These are phyloP conservation scores for Sungouiella thailandica DNA, from an alignment of 805 yeast genomes.

Conservation along the genomic window DNA sequence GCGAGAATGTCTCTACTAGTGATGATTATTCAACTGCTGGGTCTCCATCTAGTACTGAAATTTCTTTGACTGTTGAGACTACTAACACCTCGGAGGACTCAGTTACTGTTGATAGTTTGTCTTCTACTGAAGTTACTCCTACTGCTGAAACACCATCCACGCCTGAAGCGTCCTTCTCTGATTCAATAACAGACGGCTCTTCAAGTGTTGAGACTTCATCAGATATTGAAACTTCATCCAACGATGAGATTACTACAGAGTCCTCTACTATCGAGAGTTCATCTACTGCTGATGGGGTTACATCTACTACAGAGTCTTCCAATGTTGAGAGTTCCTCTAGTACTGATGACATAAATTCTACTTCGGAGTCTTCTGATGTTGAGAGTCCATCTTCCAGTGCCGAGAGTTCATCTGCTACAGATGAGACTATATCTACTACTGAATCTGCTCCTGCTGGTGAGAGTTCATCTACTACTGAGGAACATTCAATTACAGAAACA, in stretches of 20 bases:
- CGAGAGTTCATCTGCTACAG: not conserved
- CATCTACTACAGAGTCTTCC: not conserved
- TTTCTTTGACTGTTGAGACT: not conserved
- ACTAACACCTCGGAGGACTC: not conserved
- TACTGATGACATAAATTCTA: not conserved
- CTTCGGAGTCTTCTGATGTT: not conserved
- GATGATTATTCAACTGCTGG: not conserved
- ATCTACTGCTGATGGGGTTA: not conserved
- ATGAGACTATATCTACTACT: not conserved
- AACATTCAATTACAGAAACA: not conserved
- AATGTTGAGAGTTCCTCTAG: not conserved
- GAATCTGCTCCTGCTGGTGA: not conserved
- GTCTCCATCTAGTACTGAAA: not conserved
- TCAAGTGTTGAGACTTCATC: not conserved
- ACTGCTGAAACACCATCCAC: not conserved
- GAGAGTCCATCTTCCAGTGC: not conserved
- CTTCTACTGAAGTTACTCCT: not conserved
- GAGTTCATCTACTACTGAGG: not conserved
- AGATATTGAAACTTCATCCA: not conserved
- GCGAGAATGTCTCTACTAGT: not conserved
- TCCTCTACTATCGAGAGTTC: not conserved
- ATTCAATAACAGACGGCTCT: not conserved
- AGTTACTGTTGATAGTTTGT: not conserved
- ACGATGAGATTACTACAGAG: not conserved
- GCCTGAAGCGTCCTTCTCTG: not conserved